phyloP scores from a whole-genome alignment of 192 early-diverging fungal genomes.

The Rhizoclosmatium sp. region DNA sequence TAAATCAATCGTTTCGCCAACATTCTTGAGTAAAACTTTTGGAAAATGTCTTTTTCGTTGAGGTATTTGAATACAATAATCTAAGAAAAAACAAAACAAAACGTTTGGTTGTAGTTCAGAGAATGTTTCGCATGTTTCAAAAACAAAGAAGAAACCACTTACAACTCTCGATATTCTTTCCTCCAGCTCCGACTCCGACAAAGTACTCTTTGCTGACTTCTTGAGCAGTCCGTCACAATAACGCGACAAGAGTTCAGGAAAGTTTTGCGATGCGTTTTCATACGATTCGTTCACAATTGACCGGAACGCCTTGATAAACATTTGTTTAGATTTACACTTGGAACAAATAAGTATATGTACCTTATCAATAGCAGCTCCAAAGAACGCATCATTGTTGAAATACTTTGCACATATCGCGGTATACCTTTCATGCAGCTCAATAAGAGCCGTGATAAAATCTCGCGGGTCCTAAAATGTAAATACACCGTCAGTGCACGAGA shows the following conservation, averaged over 20 bases:
- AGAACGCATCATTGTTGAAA: constrained; percentile 72
- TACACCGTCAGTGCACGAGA: neutral
- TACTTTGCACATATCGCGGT: constrained; percentile 62
- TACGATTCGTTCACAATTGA: constrained; percentile 69
- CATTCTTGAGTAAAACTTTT: constrained; percentile 87
- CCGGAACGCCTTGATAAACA: constrained; percentile 65
- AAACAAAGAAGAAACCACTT: constrained; percentile 23
- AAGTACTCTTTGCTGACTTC: constrained; percentile 56
- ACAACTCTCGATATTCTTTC: constrained; percentile 70
- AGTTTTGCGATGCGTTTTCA: constrained; percentile 56
- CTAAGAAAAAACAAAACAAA: constrained; percentile 34
- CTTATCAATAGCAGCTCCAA: constrained; percentile 82
- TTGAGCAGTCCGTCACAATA: constrained; percentile 81
- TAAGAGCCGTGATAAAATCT: constrained; percentile 72
- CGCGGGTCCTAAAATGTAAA: constrained; percentile 68
- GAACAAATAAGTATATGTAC: constrained; percentile 31
- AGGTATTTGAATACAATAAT: constrained; percentile 85
- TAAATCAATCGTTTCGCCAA: constrained; percentile 86
- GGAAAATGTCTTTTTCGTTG: constrained; percentile 91
- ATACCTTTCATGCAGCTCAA: constrained; percentile 72
- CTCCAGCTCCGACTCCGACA: constrained; percentile 71
- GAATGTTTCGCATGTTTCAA: neutral
- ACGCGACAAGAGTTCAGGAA: constrained; percentile 82
- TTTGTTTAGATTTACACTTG: neutral
- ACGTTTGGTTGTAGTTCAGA: neutral